Conservation (phyloP, 192 early-diverging fungal genomes). For the Coemansia sp. region DNA sequence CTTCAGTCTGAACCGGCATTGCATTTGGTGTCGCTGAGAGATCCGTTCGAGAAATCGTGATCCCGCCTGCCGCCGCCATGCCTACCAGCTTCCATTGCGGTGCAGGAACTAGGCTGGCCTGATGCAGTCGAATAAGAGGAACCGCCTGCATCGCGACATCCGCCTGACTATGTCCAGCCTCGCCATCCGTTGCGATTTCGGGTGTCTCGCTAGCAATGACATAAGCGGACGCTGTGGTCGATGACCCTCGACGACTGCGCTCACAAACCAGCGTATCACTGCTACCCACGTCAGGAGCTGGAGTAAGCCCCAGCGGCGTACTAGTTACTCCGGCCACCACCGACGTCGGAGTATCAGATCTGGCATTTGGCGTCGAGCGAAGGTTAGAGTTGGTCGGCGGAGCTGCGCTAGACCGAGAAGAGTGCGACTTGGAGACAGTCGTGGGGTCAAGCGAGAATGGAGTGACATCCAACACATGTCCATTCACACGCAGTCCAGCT, state of each 20-base stretch:
- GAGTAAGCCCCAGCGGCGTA: constrained; percentile 11
- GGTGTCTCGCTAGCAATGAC: constrained; percentile 8
- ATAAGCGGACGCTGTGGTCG: neutral
- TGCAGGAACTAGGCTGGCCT: constrained; percentile 6
- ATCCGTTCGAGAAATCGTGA: constrained; percentile 20
- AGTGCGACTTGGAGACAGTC: neutral
- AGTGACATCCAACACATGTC: constrained; percentile 12
- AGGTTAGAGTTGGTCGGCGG: neutral
- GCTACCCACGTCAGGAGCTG: constrained; percentile 3
- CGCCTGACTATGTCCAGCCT: neutral
- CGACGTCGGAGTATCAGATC: neutral
- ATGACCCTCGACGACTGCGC: constrained; percentile 7
- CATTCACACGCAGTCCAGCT: constrained; percentile 33
- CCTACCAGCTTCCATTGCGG: constrained; percentile 28
- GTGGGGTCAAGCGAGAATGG: constrained; percentile 43
- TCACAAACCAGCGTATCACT: constrained; percentile 6
- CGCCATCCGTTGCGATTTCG: neutral
- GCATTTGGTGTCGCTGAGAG: neutral
- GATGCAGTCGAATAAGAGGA: constrained; percentile 26
- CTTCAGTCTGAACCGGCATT: neutral
- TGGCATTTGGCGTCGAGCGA: constrained; percentile 7
- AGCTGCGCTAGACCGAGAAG: neutral
- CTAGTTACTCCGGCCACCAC: neutral
- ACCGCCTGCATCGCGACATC: constrained; percentile 9
- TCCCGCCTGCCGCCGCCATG: constrained; percentile 15